Conservation (phyloP, 2,329 filamentous ascomycete genomes). For the Fusarium papillatum region DNA sequence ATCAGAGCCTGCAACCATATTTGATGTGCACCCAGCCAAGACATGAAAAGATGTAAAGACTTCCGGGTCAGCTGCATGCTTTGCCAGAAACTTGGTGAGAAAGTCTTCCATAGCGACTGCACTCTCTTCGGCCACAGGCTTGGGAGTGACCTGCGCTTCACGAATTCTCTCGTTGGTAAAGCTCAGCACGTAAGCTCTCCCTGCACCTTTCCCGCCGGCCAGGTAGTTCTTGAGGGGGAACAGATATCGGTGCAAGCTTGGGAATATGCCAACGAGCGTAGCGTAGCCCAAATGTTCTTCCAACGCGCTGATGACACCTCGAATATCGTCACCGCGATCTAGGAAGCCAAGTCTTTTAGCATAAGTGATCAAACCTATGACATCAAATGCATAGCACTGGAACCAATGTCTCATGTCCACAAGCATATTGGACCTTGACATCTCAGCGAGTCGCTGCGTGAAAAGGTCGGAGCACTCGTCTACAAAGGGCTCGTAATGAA, state of each 20-base stretch:
- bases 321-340: slow-evolving; percentile 50
- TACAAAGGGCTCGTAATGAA: slow-evolving; percentile 51
- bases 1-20: slow-evolving; percentile 41
- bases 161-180: slow-evolving; percentile 31
- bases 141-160: slow-evolving; percentile 24
- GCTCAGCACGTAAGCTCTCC: slow-evolving; percentile 26
- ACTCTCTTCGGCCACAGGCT: slow-evolving; percentile 11
- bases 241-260: slow-evolving; percentile 27
- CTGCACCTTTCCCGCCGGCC: slow-evolving; percentile 32
- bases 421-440: slow-evolving; percentile 27
- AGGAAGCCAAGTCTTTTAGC: slow-evolving; percentile 52
- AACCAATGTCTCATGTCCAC: slow-evolving; percentile 51
- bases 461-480: slow-evolving; percentile 48
- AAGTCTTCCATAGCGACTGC: slow-evolving; percentile 33
- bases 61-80: slow-evolving; percentile 25
- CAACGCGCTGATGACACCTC: slow-evolving; percentile 42
- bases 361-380: slow-evolving; percentile 53
- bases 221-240: slow-evolving; percentile 37
- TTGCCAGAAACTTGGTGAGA: slow-evolving; percentile 38
- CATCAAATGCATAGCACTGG: slow-evolving; percentile 57
- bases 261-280: slow-evolving; percentile 41
- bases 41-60: slow-evolving; percentile 34
- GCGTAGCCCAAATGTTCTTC: slow-evolving; percentile 43
- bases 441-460: slow-evolving; percentile 43
- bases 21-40: slow-evolving; percentile 33